Percentiles rank a stretch among this genome's conserved stretches.
phyloP scores from a whole-genome alignment of 306 rosid genomes.

The Begonia masoniana region DNA sequence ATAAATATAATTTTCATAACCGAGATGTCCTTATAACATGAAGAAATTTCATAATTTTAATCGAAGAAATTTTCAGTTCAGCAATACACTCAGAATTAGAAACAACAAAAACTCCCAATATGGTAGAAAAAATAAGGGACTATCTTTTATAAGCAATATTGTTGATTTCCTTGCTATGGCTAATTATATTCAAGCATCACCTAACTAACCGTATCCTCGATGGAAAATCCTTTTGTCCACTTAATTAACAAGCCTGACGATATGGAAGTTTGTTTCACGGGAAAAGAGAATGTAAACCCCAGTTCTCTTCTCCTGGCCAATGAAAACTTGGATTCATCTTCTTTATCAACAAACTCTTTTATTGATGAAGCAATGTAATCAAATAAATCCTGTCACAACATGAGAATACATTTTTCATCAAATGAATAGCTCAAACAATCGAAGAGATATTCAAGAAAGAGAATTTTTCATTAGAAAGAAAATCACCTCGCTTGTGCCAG shows the following conservation, averaged over 20 bases:
- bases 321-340: constrained; percentile 29
- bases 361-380: constrained; percentile 70
- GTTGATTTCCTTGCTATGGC: no score
- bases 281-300: constrained; percentile 93
- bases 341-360: constrained; percentile 51
- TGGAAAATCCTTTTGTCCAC: constrained; percentile 82
- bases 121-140: no score
- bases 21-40: not conserved
- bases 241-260: constrained; percentile 74
- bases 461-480: constrained; percentile 5
- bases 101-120: no score
- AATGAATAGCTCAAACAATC: no score
- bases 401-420: no score
- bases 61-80: no score
- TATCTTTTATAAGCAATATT: no score
- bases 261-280: constrained; percentile 62
- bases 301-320: constrained; percentile 43
- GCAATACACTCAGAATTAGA: no score
- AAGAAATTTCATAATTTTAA: no score
- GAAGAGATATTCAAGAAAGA: not conserved
- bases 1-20: constrained; percentile 1
- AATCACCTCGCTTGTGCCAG: constrained; percentile 65
- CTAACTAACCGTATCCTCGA: constrained; percentile 38
- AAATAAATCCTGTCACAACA: constrained; percentile 55
- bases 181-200: no score